Percentiles rank a stretch among this genome's conserved stretches.
phyloP scores from a whole-genome alignment of 2,329 filamentous ascomycete species.

The Dichotomopilus funicola region DNA sequence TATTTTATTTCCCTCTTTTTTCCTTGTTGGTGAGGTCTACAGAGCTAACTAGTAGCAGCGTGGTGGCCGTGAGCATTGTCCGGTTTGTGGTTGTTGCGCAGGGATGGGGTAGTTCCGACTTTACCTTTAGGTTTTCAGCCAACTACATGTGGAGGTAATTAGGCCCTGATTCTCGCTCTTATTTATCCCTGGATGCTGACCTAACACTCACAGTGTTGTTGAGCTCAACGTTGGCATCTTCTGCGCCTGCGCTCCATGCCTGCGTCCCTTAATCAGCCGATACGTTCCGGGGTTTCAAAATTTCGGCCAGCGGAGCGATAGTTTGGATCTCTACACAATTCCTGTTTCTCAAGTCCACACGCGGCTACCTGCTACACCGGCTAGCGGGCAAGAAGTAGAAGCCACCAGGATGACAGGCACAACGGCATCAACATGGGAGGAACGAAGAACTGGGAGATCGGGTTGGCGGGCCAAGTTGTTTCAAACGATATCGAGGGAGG shows the following conservation, averaged over 20 bases:
- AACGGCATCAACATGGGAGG: too few species aligned
- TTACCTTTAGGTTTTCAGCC: conserved; percentile 9
- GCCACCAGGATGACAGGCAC: too few species aligned
- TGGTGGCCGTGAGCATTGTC: conserved; percentile 18
- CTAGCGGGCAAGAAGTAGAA: background rate
- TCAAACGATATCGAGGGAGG: too few species aligned
- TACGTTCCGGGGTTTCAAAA: conserved; percentile 7
- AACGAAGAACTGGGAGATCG: too few species aligned
- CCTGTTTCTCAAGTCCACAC: background rate
- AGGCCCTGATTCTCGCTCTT: too few species aligned
- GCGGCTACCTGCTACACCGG: background rate
- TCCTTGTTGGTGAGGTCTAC: background rate
- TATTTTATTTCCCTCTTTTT: too few species aligned
- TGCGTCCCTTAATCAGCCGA: conserved; percentile 3
- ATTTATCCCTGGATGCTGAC: too few species aligned
- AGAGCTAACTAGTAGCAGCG: conserved; percentile 5
- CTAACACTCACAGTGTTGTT: conserved; percentile 9
- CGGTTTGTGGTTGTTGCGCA: conserved; percentile 8
- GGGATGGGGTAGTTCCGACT: conserved; percentile 4
- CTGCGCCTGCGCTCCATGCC: conserved; percentile 18
- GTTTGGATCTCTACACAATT: conserved; percentile 2
- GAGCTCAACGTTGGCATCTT: conserved; percentile 19
- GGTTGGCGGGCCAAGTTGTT: too few species aligned
- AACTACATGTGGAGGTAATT: conserved; percentile 6
- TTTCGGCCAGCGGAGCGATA: background rate